These are phyloP conservation scores for Acanthamoeba sp. DNA, from an alignment of 208 protist genomes.

Conservation along the genomic window DNA sequence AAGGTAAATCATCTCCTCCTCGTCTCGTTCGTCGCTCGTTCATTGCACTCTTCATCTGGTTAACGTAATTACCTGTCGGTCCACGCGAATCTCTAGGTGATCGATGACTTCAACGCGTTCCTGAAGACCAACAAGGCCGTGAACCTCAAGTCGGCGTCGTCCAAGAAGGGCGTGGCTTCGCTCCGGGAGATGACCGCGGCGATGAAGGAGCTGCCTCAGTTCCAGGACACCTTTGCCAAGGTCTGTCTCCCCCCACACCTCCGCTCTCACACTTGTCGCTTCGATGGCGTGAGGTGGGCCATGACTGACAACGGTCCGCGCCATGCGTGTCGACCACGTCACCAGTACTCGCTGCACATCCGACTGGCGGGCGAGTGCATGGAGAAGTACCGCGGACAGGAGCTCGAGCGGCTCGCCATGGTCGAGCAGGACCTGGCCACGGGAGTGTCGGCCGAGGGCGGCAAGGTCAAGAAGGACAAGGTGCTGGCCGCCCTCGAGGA, in stretches of 20 bases:
- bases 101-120: slow-evolving; percentile 58
- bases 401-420: slow-evolving; percentile 30
- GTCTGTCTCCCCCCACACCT: too few relatives aligned
- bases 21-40: too few relatives aligned
- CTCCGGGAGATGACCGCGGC: slow-evolving; percentile 45
- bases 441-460: slow-evolving; percentile 29
- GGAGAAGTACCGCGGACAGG: slow-evolving; percentile 36
- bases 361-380: slow-evolving; percentile 50
- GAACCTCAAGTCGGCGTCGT: slow-evolving; percentile 41
- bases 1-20: not conserved
- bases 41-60: too few relatives aligned
- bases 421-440: slow-evolving; percentile 59
- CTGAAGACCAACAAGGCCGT: slow-evolving; percentile 54
- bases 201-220: slow-evolving; percentile 66
- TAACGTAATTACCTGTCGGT: too few relatives aligned
- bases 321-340: too few relatives aligned
- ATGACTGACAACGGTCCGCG: too few relatives aligned
- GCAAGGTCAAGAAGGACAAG: slow-evolving; percentile 41
- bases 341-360: slow-evolving; percentile 65
- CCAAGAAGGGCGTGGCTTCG: slow-evolving; percentile 53
- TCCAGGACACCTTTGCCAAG: slow-evolving; percentile 58
- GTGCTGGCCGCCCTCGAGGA: not conserved
- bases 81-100: not conserved
- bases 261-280: too few relatives aligned
- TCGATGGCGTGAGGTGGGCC: too few relatives aligned